These are phyloP conservation scores for Cucumis melo DNA, from an alignment of 306 rosid genomes.

Conservation along the genomic window DNA sequence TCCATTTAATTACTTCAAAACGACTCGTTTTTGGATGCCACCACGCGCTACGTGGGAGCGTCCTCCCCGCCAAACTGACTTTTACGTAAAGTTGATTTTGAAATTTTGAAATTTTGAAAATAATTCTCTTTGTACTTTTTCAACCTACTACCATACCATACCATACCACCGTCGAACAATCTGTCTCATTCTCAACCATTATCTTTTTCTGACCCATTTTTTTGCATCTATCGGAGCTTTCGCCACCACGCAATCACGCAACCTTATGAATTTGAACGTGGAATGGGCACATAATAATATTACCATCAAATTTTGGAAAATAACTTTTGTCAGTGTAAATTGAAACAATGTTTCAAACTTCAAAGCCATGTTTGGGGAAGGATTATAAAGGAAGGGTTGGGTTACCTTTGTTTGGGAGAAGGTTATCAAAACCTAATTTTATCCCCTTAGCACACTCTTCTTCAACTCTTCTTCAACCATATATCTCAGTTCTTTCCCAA, in stretches of 20 bases:
- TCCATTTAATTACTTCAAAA: background rate
- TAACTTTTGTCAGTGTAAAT: too few relatives aligned
- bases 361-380: too few relatives aligned
- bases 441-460: too few relatives aligned
- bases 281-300: too few relatives aligned
- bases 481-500: too few relatives aligned
- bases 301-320: too few relatives aligned
- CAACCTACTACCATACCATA: background rate
- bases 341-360: too few relatives aligned
- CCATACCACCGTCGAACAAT: background rate
- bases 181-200: background rate
- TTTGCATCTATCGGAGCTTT: background rate
- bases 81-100: background rate
- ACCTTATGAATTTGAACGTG: too few relatives aligned
- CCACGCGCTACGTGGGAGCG: slow-evolving; percentile 2
- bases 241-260: background rate
- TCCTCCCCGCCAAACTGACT: background rate
- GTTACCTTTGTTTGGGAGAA: too few relatives aligned
- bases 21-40: background rate
- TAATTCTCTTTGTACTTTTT: background rate
- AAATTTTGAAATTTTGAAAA: background rate
- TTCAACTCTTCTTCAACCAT: too few relatives aligned
- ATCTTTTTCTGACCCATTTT: background rate
- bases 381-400: too few relatives aligned
- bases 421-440: too few relatives aligned